Percentiles rank a stretch among this genome's conserved stretches.
Conservation (phyloP, 257 asterid species). For the Solanum tarapatanum region DNA sequence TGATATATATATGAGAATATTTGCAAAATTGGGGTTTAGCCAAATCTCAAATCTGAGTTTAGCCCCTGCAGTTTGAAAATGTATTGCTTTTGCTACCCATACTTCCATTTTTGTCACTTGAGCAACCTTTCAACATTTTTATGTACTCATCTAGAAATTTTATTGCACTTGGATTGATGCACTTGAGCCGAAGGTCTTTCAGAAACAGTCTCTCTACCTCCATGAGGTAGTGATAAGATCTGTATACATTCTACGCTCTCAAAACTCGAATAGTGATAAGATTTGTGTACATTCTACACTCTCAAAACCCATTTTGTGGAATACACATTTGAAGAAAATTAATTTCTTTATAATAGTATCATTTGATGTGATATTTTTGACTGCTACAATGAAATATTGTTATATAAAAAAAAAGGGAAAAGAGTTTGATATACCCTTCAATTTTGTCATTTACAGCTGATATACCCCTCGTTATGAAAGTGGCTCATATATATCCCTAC, state of each 20-base stretch:
- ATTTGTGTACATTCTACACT: too few relatives aligned
- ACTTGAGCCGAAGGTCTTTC: too few relatives aligned
- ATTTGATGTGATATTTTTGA: neutral
- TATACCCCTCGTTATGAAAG: too few relatives aligned
- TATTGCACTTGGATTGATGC: neutral
- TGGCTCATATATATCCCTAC: too few relatives aligned
- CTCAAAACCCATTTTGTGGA: too few relatives aligned
- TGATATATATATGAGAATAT: neutral
- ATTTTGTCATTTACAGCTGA: too few relatives aligned
- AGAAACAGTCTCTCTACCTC: accelerated
- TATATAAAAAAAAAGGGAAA: too few relatives aligned
- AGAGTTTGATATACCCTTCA: too few relatives aligned
- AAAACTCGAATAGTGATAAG: too few relatives aligned
- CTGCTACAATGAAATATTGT: neutral
- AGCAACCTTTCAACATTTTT: neutral
- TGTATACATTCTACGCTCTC: too few relatives aligned
- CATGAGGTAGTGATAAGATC: too few relatives aligned
- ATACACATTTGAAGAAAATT: neutral
- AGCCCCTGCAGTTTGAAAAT: neutral
- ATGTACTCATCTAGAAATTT: neutral
- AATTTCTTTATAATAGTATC: neutral
- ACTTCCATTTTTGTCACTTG: neutral
- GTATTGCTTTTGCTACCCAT: neutral
- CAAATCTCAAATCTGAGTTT: neutral
- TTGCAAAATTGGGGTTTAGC: neutral